These are phyloP conservation scores for Madurella fahalii DNA, from an alignment of 2,329 filamentous ascomycete species.

Conservation along the genomic window DNA sequence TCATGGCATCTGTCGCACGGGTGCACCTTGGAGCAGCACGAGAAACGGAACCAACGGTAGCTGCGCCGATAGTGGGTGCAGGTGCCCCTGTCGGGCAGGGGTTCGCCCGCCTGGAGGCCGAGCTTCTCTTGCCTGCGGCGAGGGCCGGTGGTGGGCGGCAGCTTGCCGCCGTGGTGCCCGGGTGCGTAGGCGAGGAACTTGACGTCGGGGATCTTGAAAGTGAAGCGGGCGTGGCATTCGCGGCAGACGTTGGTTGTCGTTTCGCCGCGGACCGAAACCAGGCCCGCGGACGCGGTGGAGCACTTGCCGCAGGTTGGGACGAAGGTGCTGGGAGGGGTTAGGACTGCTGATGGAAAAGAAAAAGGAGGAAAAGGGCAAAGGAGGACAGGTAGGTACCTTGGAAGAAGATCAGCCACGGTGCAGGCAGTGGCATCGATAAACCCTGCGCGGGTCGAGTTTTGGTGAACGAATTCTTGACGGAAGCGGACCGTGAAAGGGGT, in stretches of 20 bases:
- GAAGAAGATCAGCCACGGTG: conserved; percentile 70
- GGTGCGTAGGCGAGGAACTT: conserved; percentile 70
- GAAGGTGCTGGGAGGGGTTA: conserved; percentile 56
- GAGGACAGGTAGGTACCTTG: conserved; percentile 44
- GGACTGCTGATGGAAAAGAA: not conserved
- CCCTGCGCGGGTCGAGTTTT: conserved; percentile 68
- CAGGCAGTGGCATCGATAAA: conserved; percentile 75
- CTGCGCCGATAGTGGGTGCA: conserved; percentile 57
- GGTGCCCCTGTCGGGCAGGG: conserved; percentile 49
- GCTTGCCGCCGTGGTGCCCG: conserved; percentile 35
- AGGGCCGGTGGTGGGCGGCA: conserved; percentile 33
- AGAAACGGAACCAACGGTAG: conserved; percentile 63
- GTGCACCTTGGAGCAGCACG: conserved; percentile 56
- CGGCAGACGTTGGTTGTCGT: conserved; percentile 70
- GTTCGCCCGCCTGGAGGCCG: conserved; percentile 53
- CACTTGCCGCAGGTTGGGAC: conserved; percentile 73
- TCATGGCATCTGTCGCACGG: conserved; percentile 75
- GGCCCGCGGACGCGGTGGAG: conserved; percentile 64
- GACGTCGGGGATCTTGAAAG: conserved; percentile 71
- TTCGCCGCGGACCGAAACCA: conserved; percentile 71
- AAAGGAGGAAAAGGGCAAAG: conserved; percentile 3
- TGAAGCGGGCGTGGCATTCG: conserved; percentile 75
- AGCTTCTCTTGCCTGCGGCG: conserved; percentile 50
- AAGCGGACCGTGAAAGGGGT: conserved; percentile 51
- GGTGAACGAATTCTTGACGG: conserved; percentile 67